Evolutionary conservation across 495 filamentous ascomycete genomes (phyloP), one percentile per base, ranked within the genome.

Genomic region (Chaetomium cochliodes): DNA sequence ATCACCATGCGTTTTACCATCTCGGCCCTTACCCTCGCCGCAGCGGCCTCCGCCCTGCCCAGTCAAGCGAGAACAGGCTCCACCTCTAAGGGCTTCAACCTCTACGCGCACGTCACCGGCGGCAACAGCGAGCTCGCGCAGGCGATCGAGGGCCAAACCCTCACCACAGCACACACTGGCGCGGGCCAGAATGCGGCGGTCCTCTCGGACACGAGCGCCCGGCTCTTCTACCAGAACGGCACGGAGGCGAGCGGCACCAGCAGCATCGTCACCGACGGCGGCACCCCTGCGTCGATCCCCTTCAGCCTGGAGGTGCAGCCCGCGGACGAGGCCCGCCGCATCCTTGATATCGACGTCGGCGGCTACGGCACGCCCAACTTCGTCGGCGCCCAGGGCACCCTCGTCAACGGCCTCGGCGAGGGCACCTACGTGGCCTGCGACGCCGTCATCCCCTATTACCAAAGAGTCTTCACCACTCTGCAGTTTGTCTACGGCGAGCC

Each of bases 161-260:
- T 78, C 30, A 42, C 56, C 18, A 70, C 68, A 15, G 69, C 65
- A 13, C 76, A 78, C 66, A 68, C 65, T 16, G 73, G 73, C 20
- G 68, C 76, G 11, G 73, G 70, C n/a, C 28, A 64, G n/a, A 73
- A 71, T 69, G 73, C 65, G 12, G 74, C 71, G 22, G 67, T 71
- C 11, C 67, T 76, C 55, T 50, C 64, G 9, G n/a, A 46, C 26
- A 42, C 63, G 13, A 46, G 58, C 13, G 72, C 62, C 18, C 65
- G 68, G 20, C 56, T 76, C 65, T 78, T 75, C 62, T 78, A 76
- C 70, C 65, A 73, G 30, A 76, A 76, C 64, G 74, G 75, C 62
- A 77, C 76, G 18, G 64, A 42, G 2, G 66, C 5, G 5, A 37
- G 47, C 6, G 66, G 74, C n/a, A 55, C n/a, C 26, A 18, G 25